Evolutionary conservation across 345 rosid genomes (phyloP), one percentile per base, ranked within the genome.

Genomic region (Eutrema yunnanense): DNA sequence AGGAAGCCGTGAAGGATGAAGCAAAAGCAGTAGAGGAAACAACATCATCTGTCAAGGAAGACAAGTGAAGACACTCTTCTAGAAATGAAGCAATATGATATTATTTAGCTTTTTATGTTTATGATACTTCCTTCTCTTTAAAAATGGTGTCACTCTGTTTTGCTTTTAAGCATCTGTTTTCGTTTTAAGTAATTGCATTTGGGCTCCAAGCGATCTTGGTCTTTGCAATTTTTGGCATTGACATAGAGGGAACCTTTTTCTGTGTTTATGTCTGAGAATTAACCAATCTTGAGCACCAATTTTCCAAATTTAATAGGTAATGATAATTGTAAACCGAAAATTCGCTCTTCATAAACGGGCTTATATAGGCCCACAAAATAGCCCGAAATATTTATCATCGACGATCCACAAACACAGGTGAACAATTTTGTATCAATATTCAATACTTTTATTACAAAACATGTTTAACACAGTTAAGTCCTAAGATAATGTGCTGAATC

Each of bases 11-110:
- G 0, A 72, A 65, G 63, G 73, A 37, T 29, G 76, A 65, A 56
- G 61, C 65, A 1, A 71, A 73, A 47, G 52, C 73, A 14, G 77
- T 29, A 72, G 73, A 63, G 48, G 26, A 44, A 65, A 48, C 72
- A 48, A 48, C 72, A 38, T 19, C 62, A 38, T 19, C 69, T 67
- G 76, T 42, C 5, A 70, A 76, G 62, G 71, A 43, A 64, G 66
- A 54, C 52, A 75, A 75, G 60, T 75, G 79, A 75, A 69, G 56
- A 57, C n/a, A 13, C 8, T 38, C 7, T 40, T 55, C 7, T 27
- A 56, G 57, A 51, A 26, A 75, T 68, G 42, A 52, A 56, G 63
- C 57, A 36, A 42, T 68, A 30, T 68, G 62, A 46, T 73, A 54
- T 55, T 62, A 41, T 54, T 54, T 56, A 34, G 42, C 42, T 34